Conservation (phyloP, 2,329 filamentous ascomycete genomes). For the Cladosporium sp. region DNA sequence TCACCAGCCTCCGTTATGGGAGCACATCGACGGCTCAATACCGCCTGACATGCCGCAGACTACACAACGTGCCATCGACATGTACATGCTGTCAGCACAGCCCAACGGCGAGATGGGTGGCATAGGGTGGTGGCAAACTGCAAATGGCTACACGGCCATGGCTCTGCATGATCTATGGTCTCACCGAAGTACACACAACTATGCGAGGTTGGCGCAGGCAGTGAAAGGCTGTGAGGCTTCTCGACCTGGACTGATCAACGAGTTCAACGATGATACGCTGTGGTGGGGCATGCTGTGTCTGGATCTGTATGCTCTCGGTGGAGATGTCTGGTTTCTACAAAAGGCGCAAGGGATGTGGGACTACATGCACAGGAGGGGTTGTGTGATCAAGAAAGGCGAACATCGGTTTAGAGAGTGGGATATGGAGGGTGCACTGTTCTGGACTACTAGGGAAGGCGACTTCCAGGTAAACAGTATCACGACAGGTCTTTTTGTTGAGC, state of each 20-base stretch:
- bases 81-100: conserved; percentile 20
- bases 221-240: conserved; percentile 19
- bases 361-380: conserved; percentile 16
- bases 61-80: conserved; percentile 24
- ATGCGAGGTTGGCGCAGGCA: conserved; percentile 14
- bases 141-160: conserved; percentile 29
- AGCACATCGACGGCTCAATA: conserved; percentile 9
- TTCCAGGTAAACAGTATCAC: conserved; percentile 22
- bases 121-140: conserved; percentile 29
- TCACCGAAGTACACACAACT: conserved; percentile 18
- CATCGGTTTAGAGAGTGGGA: conserved; percentile 19
- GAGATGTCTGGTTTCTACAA: conserved; percentile 22
- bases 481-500: conserved; percentile 23
- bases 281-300: conserved; percentile 26
- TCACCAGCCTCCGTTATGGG: conserved; percentile 9
- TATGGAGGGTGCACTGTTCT: conserved; percentile 24
- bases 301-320: conserved; percentile 20
- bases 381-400: conserved; percentile 19
- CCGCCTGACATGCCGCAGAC: conserved; percentile 12
- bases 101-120: conserved; percentile 24
- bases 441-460: conserved; percentile 20
- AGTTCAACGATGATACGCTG: conserved; percentile 27
- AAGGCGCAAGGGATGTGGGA: conserved; percentile 22
- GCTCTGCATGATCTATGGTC: conserved; percentile 25
- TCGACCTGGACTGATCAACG: conserved; percentile 23